Conservation (phyloP, 352 stramenopile species). For the Heterotrichella gracilis region DNA sequence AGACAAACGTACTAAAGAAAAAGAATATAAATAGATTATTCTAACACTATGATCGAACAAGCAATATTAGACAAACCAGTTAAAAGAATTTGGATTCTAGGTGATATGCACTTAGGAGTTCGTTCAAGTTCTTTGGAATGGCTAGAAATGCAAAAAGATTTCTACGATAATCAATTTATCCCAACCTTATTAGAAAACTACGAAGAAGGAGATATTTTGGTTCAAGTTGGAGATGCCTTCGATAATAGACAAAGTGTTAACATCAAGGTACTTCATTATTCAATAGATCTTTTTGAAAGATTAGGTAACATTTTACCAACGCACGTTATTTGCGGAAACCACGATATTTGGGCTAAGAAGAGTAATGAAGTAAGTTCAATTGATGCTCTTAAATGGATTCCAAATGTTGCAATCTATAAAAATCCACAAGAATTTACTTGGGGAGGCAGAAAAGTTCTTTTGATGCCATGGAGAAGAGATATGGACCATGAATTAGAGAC, state of each 20-base stretch:
- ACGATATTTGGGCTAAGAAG: background rate
- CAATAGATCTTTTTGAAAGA: background rate
- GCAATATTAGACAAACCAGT: background rate
- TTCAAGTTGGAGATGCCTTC: background rate
- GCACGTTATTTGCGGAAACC: background rate
- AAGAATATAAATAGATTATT: background rate
- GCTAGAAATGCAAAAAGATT: conserved; percentile 7
- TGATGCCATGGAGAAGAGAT: conserved; percentile 8
- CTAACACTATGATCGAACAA: background rate
- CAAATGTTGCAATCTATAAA: background rate
- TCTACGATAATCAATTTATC: background rate
- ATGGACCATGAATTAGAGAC: background rate
- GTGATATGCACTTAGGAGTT: background rate
- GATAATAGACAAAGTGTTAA: conserved; percentile 11
- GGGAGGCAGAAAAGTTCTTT: background rate
- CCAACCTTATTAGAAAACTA: background rate
- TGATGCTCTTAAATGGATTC: background rate
- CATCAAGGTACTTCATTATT: background rate
- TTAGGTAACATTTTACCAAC: background rate
- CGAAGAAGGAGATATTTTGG: conserved; percentile 10
- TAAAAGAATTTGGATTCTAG: background rate
- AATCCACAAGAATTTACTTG: background rate
- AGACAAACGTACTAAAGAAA: background rate
- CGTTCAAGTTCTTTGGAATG: background rate
- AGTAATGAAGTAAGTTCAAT: conserved; percentile 10